A percentile compares a stretch with the other conserved stretches of the same genome.
phyloP scores from a whole-genome alignment of 2,329 filamentous ascomycete genomes.

The Saccharata proteae region DNA sequence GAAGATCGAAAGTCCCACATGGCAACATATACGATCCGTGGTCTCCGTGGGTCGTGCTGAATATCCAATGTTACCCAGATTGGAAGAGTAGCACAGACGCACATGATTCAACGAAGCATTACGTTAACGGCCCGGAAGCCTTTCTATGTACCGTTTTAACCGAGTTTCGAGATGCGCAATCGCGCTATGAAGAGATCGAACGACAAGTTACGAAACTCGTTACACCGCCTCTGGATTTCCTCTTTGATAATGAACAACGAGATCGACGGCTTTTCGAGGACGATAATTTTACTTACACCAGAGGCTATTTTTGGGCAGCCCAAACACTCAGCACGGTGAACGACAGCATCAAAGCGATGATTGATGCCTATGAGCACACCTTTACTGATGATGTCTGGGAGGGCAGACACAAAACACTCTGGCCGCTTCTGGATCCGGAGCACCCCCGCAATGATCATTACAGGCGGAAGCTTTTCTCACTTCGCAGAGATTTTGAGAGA shows the following conservation, averaged over 20 bases:
- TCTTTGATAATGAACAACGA: slow-evolving; percentile 44
- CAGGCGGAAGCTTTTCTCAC: slow-evolving; percentile 33
- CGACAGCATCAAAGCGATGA: slow-evolving; percentile 46
- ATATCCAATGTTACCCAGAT: slow-evolving; percentile 48
- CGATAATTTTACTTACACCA: slow-evolving; percentile 47
- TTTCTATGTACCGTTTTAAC: slow-evolving; percentile 47
- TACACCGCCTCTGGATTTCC: slow-evolving; percentile 46
- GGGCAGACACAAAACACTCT: slow-evolving; percentile 42
- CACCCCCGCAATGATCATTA: slow-evolving; percentile 37
- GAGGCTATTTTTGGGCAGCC: slow-evolving; percentile 51
- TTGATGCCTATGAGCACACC: slow-evolving; percentile 43
- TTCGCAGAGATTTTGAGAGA: slow-evolving; percentile 39
- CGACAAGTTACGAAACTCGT: slow-evolving; percentile 46
- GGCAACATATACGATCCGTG: slow-evolving; percentile 48
- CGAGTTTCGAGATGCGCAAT: slow-evolving; percentile 49
- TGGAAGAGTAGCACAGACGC: slow-evolving; percentile 44
- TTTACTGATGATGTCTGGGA: slow-evolving; percentile 49
- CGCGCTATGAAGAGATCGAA: slow-evolving; percentile 46
- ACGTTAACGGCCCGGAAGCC: slow-evolving; percentile 49
- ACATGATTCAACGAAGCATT: slow-evolving; percentile 44
- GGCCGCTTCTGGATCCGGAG: slow-evolving; percentile 40
- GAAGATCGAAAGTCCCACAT: slow-evolving; percentile 35
- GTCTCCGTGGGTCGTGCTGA: slow-evolving; percentile 48
- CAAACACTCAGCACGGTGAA: slow-evolving; percentile 50
- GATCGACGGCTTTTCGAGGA: slow-evolving; percentile 51